Conservation (phyloP, 371 early-diverging fungal genomes). For the Vairimorpha ceranae region DNA sequence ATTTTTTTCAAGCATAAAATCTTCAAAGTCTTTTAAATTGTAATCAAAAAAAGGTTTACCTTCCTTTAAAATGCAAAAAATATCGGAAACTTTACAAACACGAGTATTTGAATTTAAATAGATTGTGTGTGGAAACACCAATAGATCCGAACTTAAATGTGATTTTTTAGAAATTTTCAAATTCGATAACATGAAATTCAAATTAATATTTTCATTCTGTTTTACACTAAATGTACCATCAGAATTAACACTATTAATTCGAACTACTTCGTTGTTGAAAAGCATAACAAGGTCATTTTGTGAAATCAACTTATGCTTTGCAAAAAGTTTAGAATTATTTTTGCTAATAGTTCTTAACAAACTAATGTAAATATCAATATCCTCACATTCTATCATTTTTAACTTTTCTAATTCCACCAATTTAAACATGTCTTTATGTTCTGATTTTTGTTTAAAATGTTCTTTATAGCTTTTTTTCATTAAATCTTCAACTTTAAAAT, state of each 20-base stretch:
- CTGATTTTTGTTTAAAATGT: constrained; percentile 48
- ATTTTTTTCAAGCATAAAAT: constrained; percentile 11
- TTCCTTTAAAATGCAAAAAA: constrained; percentile 29
- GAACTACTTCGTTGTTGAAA: constrained; percentile 28
- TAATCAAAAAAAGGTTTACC: constrained; percentile 29
- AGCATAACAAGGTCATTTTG: constrained; percentile 10
- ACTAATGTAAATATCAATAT: constrained; percentile 24
- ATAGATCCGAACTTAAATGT: neutral
- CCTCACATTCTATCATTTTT: constrained; percentile 23
- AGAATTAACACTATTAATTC: neutral
- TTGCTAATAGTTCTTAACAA: constrained; percentile 8
- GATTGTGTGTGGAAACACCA: constrained; percentile 1
- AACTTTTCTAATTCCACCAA: constrained; percentile 32
- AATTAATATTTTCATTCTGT: neutral
- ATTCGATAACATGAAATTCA: neutral
- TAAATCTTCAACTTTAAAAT: constrained; percentile 60
- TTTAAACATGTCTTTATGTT: constrained; percentile 32
- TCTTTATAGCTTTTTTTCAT: constrained; percentile 59
- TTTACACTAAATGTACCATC: neutral
- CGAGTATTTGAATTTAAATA: neutral
- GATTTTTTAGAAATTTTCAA: neutral
- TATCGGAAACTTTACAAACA: neutral
- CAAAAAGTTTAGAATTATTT: constrained; percentile 7
- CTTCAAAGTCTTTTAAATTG: constrained; percentile 10
- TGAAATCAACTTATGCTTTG: constrained; percentile 24